Conservation (phyloP, 257 asterid species). For the Apocynum venetum region DNA sequence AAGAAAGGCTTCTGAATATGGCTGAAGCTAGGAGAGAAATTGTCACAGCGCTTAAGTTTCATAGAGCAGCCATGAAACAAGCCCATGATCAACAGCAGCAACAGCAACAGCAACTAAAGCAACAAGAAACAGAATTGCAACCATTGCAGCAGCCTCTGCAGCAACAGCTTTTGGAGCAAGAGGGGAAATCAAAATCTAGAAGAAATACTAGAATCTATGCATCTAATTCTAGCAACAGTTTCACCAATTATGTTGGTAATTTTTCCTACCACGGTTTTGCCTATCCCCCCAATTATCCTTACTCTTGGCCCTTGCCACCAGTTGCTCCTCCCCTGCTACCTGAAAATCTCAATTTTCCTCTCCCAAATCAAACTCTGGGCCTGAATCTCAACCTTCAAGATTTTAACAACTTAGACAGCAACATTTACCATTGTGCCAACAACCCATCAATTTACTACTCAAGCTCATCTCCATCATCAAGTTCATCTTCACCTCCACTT, state of each 20-base stretch:
- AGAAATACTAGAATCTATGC: conserved; percentile 65
- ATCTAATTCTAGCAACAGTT: conserved; percentile 37
- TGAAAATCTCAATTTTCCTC: conserved; percentile 60
- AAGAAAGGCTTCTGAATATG: conserved; percentile 91
- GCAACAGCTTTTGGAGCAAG: conserved; percentile 39
- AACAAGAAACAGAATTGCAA: conserved; percentile 28
- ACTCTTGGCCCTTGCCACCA: conserved; percentile 53
- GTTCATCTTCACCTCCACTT: conserved; percentile 54
- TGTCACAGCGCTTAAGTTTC: conserved; percentile 91
- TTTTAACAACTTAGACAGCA: conserved; percentile 48
- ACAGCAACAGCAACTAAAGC: conserved; percentile 33
- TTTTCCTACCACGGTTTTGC: conserved; percentile 37
- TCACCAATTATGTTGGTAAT: conserved; percentile 34
- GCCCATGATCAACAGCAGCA: conserved; percentile 49
- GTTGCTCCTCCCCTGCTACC: conserved; percentile 43
- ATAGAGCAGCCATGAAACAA: conserved; percentile 85
- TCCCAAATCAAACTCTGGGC: conserved; percentile 87
- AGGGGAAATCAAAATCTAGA: conserved; percentile 50
- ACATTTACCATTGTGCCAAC: conserved; percentile 27
- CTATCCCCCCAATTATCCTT: conserved; percentile 37
- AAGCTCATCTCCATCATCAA: conserved; percentile 44
- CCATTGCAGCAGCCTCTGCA: conserved; percentile 37
- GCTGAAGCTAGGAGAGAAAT: conserved; percentile 97
- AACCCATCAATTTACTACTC: conserved; percentile 50
- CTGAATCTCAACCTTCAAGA: conserved; percentile 88